Percentiles rank a stretch among this genome's conserved stretches.
These are phyloP conservation scores for Gentiana macrophylla DNA, from an alignment of 257 asterid genomes.

Conservation along the genomic window DNA sequence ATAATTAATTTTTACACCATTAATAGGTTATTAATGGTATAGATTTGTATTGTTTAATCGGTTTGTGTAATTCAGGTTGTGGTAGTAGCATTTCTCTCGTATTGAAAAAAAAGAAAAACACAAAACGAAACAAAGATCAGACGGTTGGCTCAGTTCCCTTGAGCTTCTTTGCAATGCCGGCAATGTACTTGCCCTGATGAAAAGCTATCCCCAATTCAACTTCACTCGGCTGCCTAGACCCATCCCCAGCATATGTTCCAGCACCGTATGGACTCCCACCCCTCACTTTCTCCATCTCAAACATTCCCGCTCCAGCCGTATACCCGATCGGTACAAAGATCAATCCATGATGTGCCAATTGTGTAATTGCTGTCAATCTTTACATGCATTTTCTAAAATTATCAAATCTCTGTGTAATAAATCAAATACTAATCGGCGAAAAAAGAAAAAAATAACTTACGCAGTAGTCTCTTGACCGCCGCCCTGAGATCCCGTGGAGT, in stretches of 20 bases:
- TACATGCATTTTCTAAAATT: too few species aligned
- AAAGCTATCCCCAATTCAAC: slow-evolving; percentile 29
- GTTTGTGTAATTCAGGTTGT: too few species aligned
- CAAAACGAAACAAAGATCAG: too few species aligned
- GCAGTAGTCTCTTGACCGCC: slow-evolving; percentile 55
- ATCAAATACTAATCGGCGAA: too few species aligned
- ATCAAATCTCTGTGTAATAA: too few species aligned
- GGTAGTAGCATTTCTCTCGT: too few species aligned
- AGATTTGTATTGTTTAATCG: too few species aligned
- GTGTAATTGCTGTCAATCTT: slow-evolving; percentile 39
- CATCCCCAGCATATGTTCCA: slow-evolving; percentile 75
- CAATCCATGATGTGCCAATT: slow-evolving; percentile 72
- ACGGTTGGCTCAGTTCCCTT: slow-evolving; percentile 3
- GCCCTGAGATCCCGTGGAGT: slow-evolving; percentile 44
- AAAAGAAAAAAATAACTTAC: slow-evolving; percentile 11
- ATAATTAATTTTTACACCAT: too few species aligned
- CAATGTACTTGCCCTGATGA: slow-evolving; percentile 29
- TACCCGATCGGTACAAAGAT: slow-evolving; percentile 68
- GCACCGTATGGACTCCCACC: slow-evolving; percentile 95
- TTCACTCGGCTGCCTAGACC: slow-evolving; percentile 35
- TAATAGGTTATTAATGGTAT: too few species aligned
- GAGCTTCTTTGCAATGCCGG: slow-evolving; percentile 27
- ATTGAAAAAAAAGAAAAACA: too few species aligned
- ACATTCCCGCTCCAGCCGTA: slow-evolving; percentile 77
- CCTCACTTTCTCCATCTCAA: slow-evolving; percentile 65